Conservation (phyloP, 1,139 yeast species). For the Debaryomyces psychrophilus region DNA sequence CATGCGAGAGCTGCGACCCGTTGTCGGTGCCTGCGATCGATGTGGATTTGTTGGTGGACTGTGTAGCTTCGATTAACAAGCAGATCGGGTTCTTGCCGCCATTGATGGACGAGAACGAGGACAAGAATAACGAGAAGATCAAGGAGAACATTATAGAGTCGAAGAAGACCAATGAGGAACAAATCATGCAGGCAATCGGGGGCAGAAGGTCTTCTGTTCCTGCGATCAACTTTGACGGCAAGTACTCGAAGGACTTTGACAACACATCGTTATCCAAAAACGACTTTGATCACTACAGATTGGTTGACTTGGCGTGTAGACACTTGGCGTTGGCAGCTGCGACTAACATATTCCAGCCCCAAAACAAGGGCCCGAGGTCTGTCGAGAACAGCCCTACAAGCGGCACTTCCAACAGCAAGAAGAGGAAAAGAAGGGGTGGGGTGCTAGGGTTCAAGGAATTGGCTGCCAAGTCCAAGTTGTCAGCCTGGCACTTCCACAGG, state of each 20-base stretch:
- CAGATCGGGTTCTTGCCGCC: conserved; percentile 62
- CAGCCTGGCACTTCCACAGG: conserved; percentile 95
- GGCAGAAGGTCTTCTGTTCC: conserved; percentile 34
- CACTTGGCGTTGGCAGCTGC: conserved; percentile 85
- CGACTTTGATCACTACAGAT: conserved; percentile 68
- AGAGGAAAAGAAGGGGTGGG: conserved; percentile 75
- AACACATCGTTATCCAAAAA: conserved; percentile 48
- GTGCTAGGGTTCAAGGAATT: conserved; percentile 86
- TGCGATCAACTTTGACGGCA: conserved; percentile 27
- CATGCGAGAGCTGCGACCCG: conserved; percentile 61
- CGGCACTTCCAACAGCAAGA: conserved; percentile 21
- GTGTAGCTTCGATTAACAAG: conserved; percentile 61
- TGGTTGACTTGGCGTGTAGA: conserved; percentile 80
- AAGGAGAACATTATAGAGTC: conserved; percentile 43
- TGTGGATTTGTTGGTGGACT: conserved; percentile 53
- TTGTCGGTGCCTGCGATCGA: conserved; percentile 45
- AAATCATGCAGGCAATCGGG: conserved; percentile 27
- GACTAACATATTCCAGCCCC: conserved; percentile 45
- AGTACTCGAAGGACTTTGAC: conserved; percentile 30
- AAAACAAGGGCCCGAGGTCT: conserved; percentile 21
- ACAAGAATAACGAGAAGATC: conserved; percentile 39
- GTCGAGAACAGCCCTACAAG: conserved; percentile 21
- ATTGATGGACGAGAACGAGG: conserved; percentile 50
- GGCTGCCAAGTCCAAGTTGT: conserved; percentile 79
- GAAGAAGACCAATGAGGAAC: conserved; percentile 32